Percentiles rank a stretch among this genome's conserved stretches.
Conservation (phyloP, 1,284 basidiomycete species). For the Testicularia cyperi region DNA sequence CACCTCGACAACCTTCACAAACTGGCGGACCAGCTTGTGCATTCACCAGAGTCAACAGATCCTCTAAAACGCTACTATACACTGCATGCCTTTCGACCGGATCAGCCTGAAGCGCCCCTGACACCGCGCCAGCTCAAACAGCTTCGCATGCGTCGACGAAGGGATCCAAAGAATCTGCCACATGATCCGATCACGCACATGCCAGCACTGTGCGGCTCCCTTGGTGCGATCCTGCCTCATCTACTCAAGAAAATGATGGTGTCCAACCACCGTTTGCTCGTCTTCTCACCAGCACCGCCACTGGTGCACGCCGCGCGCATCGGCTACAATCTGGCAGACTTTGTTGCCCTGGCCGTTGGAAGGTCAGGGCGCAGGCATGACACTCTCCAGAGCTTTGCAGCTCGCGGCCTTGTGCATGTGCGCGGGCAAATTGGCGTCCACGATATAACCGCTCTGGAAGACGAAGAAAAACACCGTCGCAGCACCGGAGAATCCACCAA, state of each 20-base stretch:
- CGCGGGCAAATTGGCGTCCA: conserved; percentile 48
- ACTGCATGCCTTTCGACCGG: conserved; percentile 2
- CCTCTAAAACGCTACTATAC: conserved; percentile 19
- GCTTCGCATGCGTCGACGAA: conserved; percentile 25
- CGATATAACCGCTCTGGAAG: conserved; percentile 34
- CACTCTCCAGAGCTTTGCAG: conserved; percentile 12
- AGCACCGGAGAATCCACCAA: neutral
- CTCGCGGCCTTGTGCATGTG: conserved; percentile 14
- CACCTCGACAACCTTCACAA: conserved; percentile 30
- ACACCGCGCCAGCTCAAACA: conserved; percentile 26
- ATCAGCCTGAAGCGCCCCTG: neutral
- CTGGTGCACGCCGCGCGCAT: conserved; percentile 27
- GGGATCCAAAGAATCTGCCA: conserved; percentile 25
- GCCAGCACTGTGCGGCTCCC: conserved; percentile 37
- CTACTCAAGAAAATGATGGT: conserved; percentile 45
- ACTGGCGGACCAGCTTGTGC: conserved; percentile 24
- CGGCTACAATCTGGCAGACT: conserved; percentile 41
- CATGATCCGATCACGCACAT: conserved; percentile 36
- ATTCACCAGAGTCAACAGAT: conserved; percentile 6
- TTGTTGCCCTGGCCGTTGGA: conserved; percentile 16
- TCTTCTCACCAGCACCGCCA: conserved; percentile 38
- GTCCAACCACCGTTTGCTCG: conserved; percentile 37
- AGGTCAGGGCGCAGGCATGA: conserved; percentile 16
- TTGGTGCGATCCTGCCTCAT: conserved; percentile 44
- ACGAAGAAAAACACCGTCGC: conserved; percentile 16